These are phyloP conservation scores for Paratinospora sagittata DNA, from an alignment of 164 flowering plant species.

Conservation along the genomic window DNA sequence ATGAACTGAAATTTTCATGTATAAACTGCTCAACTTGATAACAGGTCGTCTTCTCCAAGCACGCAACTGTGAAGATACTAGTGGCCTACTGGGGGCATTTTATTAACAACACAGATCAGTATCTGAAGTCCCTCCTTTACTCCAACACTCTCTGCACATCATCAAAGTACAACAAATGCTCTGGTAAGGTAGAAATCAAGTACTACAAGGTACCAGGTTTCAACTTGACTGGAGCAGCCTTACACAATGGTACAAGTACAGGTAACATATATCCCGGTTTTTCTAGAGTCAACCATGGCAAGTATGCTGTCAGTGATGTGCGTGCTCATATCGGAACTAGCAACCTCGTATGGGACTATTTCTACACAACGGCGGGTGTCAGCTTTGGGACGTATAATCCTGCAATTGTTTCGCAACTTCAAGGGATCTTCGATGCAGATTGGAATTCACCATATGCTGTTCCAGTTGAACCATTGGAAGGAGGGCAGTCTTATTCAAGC, in stretches of 20 bases:
- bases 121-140: slow-evolving; percentile 78
- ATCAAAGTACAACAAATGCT: slow-evolving; percentile 60
- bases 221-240: slow-evolving; percentile 78
- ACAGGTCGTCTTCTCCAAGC: slow-evolving; percentile 84
- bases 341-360: slow-evolving; percentile 94
- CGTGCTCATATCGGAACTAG: slow-evolving; percentile 93
- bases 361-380: slow-evolving; percentile 75
- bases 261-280: slow-evolving; percentile 70
- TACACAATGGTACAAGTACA: slow-evolving; percentile 39
- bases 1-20: not conserved
- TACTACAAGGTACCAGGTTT: slow-evolving; percentile 79
- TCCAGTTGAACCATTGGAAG: slow-evolving; percentile 50
- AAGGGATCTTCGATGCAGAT: slow-evolving; percentile 80
- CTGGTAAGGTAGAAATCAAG: slow-evolving; percentile 77
- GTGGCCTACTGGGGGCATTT: slow-evolving; percentile 86
- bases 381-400: slow-evolving; percentile 85
- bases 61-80: slow-evolving; percentile 74
- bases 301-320: slow-evolving; percentile 78
- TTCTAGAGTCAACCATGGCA: slow-evolving; percentile 88
- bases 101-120: slow-evolving; percentile 62
- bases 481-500: slow-evolving; percentile 26
- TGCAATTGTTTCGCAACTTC: slow-evolving; percentile 74
- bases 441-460: slow-evolving; percentile 86
- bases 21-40: not conserved
- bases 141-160: slow-evolving; percentile 71